Evolutionary conservation across 352 stramenopile genomes (phyloP), one percentile per base, ranked within the genome.

Genomic region (Phytophthora tubulina): DNA sequence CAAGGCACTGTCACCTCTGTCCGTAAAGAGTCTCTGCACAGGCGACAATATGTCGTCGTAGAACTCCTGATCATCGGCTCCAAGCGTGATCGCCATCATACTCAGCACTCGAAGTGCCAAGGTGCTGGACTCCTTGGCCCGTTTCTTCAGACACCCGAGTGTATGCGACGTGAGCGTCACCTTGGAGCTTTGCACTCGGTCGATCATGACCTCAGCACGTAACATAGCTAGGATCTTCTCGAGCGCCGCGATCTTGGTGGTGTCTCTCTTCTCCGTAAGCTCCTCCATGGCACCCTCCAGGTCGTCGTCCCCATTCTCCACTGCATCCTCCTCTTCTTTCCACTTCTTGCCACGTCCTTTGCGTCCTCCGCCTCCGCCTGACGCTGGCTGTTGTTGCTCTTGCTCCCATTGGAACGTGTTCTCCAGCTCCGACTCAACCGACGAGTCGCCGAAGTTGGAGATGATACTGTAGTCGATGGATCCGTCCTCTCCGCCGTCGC

Each of bases 211-310:
- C 2, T 78, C 61, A 2, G 64, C 53, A 14, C 79, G 75, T 30
- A 92, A 65, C 56, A 90, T 54, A 2, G 21, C 30, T 38, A 89
- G 53, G 63, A 92, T 88, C 68, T 86, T 86, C 15, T 82, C 65
- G 15, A 92, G 65, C 9, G 82, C 84, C n/a, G 76, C 61, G 61
- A 89, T 70, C 63, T 90, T 90, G 44, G 75, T 86, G 15, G 74
- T 75, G 59, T 92, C 84, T 45, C 84, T 80, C 75, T 92, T 92
- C 73, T 92, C 84, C 17, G 46, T 72, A 45, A 92, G 79, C 60
- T 87, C 69, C 48, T 88, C 84, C 30, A 90, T 79, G 6, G 79
- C 79, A 5, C 78, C 70, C 48, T 91, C 79, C 21, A 91, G 77
- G 35, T 83, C 80, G 38, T 75, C 73, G 14, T 76, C 75, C 9